Evolutionary conservation across 1,284 basidiomycete species (phyloP), one percentile per base, ranked within the genome.

Genomic region (Puccinia polysora): DNA sequence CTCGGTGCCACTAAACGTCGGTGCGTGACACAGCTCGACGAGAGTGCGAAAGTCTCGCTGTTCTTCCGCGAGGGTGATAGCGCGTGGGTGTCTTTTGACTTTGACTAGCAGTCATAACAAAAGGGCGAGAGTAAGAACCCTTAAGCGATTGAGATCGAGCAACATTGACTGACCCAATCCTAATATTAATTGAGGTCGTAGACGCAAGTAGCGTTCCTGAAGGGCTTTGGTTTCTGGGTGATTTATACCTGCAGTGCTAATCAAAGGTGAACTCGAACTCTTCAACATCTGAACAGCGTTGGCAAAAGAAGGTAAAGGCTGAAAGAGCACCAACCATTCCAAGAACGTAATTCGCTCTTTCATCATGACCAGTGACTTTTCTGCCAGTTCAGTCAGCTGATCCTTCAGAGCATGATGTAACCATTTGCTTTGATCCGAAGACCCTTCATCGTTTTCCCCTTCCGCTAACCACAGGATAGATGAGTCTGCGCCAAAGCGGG

Each of bases 131-230:
- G 59, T n/a, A n/a, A n/a, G n/a, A n/a, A n/a, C n/a, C n/a, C n/a
- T 49, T 43, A 47, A n/a, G n/a, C n/a, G n/a, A n/a, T n/a, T n/a
- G n/a, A n/a, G n/a, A n/a, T n/a, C n/a, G n/a, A 56, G 36, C 28
- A n/a, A 30, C n/a, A 15, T 34, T 15, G 38, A 52, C 87, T 69
- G 77, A 90, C 90, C 86, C 6, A 95, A 83, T 1, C 87, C 87
- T 76, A 88, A 86, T 15, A 94, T 82, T 25, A 91, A 82, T 65
- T 86, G 84, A 0, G 90, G 88, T 28, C 90, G 84, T 18, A 89
- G 82, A 50, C 84, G 82, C 50, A 83, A 81, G 79, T 91, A 92
- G 56, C 83, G 84, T 43, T 87, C 85, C 45, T 84, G 82, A 0
- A 91, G 81, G 28, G 84, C 83, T 28, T 84, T 81, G 43, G 80